phyloP scores from a whole-genome alignment of 805 yeast species.

The Lipomyces starkeyi region DNA sequence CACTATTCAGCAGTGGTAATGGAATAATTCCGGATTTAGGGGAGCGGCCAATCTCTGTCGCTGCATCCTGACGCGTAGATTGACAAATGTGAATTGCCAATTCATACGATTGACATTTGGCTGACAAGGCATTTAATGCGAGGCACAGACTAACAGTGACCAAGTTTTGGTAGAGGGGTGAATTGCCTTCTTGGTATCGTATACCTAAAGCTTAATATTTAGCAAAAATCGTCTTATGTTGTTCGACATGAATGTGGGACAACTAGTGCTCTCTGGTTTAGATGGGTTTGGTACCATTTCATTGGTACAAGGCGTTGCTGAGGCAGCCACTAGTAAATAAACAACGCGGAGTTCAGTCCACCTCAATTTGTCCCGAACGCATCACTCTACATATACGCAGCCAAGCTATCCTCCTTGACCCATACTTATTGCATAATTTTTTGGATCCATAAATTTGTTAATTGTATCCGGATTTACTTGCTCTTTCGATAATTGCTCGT shows the following conservation, averaged over 20 bases:
- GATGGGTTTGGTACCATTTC: neutral
- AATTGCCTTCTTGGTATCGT: neutral
- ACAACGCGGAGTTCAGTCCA: neutral
- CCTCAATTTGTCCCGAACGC: neutral
- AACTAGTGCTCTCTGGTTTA: neutral
- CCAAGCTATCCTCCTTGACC: neutral
- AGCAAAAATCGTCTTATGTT: too few relatives aligned
- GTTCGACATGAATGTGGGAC: too few relatives aligned
- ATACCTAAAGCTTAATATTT: too few relatives aligned
- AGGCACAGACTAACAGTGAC: neutral
- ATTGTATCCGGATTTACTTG: neutral
- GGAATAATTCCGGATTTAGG: neutral
- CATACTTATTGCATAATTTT: neutral
- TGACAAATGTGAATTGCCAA: neutral
- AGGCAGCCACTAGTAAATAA: neutral
- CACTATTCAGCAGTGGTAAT: neutral
- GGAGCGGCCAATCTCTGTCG: neutral
- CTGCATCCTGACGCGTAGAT: neutral
- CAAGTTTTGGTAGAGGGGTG: neutral
- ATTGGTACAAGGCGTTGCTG: neutral
- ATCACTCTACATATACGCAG: neutral
- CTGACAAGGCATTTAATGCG: neutral
- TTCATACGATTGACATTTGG: neutral
- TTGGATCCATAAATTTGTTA: neutral
- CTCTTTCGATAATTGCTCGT: neutral